Evolutionary conservation across 2,329 filamentous ascomycete species (phyloP).

Genomic region (Fusarium begoniae): DNA sequence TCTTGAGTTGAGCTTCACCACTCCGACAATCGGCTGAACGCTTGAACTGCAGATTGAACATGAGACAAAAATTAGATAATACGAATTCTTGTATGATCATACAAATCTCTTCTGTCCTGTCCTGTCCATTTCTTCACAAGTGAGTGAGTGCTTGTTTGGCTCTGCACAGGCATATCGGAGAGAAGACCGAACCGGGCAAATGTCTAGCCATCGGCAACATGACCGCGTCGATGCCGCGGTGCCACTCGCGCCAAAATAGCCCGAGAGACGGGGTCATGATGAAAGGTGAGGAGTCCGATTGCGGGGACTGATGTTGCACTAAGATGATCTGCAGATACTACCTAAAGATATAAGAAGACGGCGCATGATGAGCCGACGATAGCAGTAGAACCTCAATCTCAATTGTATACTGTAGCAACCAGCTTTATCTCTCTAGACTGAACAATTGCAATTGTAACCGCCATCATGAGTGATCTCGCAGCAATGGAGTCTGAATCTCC

Average conservation of each 20-base stretch:
- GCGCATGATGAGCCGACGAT: background rate
- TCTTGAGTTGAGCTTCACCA: background rate
- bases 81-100: background rate
- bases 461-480: slow-evolving; percentile 40
- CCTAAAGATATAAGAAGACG: background rate
- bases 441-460: background rate
- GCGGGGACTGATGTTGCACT: slow-evolving; percentile 6
- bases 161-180: background rate
- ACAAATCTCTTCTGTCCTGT: background rate
- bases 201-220: background rate
- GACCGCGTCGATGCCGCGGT: background rate
- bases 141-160: background rate
- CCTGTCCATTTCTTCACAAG: background rate
- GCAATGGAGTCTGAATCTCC: slow-evolving; percentile 42
- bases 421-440: background rate
- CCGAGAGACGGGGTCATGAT: slow-evolving; percentile 14
- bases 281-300: slow-evolving; percentile 30
- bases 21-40: background rate
- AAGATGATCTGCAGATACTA: background rate
- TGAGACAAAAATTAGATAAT: background rate
- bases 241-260: slow-evolving; percentile 23
- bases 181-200: slow-evolving; percentile 4
- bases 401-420: background rate
- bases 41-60: background rate
- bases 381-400: background rate